Conservation (phyloP, 2,329 filamentous ascomycete genomes). For the Beauveria sp. region DNA sequence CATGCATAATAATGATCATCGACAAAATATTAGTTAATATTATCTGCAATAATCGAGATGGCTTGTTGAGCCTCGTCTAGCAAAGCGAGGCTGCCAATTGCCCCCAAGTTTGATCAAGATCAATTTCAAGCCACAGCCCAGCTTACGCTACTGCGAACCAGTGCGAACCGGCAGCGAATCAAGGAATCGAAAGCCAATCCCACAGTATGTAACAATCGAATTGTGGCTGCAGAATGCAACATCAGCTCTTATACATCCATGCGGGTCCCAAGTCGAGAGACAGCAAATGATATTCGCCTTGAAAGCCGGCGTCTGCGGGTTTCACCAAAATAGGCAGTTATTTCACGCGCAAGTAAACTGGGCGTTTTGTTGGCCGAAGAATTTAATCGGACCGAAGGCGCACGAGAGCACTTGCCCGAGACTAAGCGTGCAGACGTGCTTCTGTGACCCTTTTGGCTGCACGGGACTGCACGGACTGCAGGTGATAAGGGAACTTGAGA, state of each 20-base stretch:
- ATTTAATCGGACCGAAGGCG: neutral
- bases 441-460: too few relatives aligned
- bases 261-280: neutral
- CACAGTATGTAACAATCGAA: neutral
- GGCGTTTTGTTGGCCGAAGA: neutral
- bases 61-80: too few relatives aligned
- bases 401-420: neutral
- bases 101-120: too few relatives aligned
- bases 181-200: neutral
- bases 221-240: neutral
- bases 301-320: neutral
- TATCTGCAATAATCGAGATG: too few relatives aligned
- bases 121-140: too few relatives aligned
- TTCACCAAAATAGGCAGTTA: neutral
- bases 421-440: too few relatives aligned
- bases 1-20: too few relatives aligned
- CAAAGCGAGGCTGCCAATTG: too few relatives aligned
- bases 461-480: too few relatives aligned
- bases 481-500: too few relatives aligned
- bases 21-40: too few relatives aligned
- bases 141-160: neutral
- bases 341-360: neutral
- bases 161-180: neutral
- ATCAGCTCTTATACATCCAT: neutral
- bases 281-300: neutral